Conservation (phyloP, 1,284 basidiomycete genomes). For the Fomes fomentarius region DNA sequence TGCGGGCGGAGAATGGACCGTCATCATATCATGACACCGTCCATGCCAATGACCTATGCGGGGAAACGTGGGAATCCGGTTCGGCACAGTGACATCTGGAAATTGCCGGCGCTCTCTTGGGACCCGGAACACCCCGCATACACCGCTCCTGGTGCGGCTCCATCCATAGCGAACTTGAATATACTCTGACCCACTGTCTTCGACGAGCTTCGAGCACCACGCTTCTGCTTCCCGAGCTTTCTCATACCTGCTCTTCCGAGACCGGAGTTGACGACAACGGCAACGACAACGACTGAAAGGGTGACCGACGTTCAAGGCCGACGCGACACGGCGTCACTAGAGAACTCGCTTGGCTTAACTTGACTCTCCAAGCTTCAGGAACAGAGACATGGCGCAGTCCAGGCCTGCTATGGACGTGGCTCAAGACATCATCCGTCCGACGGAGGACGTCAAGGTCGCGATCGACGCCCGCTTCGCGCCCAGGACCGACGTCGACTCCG, state of each 20-base stretch:
- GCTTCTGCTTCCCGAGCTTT: neutral
- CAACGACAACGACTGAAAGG: neutral
- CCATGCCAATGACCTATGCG: constrained; percentile 26
- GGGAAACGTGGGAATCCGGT: constrained; percentile 25
- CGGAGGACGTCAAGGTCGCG: constrained; percentile 45
- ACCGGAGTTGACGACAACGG: neutral
- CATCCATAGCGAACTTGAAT: neutral
- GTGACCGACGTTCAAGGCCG: too few relatives aligned
- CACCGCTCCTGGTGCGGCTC: too few relatives aligned
- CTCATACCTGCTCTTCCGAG: neutral
- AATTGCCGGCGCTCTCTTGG: constrained; percentile 15
- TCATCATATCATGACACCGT: constrained; percentile 4
- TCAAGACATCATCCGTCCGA: constrained; percentile 36
- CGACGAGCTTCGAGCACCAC: neutral
- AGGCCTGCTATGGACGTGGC: constrained; percentile 18
- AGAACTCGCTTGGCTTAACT: neutral
- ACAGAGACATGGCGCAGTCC: neutral
- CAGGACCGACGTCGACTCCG: constrained; percentile 13
- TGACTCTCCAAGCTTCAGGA: too few relatives aligned
- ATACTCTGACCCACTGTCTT: too few relatives aligned
- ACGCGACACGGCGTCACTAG: neutral
- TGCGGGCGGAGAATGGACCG: constrained; percentile 13
- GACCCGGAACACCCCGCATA: constrained; percentile 19
- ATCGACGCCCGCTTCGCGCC: constrained; percentile 35
- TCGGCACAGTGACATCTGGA: constrained; percentile 6